Percentiles rank a stretch among this genome's conserved stretches.
These are phyloP conservation scores for Colletotrichum tofieldiae DNA, from an alignment of 2,329 filamentous ascomycete species.

Conservation along the genomic window DNA sequence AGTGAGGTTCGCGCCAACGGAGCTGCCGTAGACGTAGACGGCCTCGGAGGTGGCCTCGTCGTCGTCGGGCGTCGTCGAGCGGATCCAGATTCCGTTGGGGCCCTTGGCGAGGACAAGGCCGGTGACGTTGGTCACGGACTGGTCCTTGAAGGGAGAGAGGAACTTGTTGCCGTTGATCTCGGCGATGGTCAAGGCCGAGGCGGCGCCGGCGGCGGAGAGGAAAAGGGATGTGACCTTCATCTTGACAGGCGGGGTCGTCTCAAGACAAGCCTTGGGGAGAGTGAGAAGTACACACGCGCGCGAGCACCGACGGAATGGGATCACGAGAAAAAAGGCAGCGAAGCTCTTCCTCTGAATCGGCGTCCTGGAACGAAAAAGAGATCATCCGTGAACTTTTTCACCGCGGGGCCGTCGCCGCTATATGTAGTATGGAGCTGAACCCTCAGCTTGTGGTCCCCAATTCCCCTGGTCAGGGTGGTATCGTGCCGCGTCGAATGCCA, in stretches of 20 bases:
- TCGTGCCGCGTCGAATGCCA: slow-evolving; percentile 13
- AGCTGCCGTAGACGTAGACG: slow-evolving; percentile 74
- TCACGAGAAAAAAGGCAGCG: slow-evolving; percentile 5
- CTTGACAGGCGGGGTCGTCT: slow-evolving; percentile 32
- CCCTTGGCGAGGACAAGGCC: slow-evolving; percentile 77
- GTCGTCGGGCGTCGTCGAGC: slow-evolving; percentile 70
- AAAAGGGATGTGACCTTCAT: slow-evolving; percentile 53
- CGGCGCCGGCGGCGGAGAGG: slow-evolving; percentile 49
- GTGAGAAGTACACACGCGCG: not conserved
- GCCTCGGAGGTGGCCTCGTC: slow-evolving; percentile 74
- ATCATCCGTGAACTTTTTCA: not conserved
- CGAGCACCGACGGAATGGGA: slow-evolving; percentile 11
- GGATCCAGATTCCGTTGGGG: slow-evolving; percentile 75
- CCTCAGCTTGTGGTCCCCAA: not conserved
- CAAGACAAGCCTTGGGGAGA: not conserved
- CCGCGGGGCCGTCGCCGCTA: slow-evolving; percentile 6
- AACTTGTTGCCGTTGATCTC: slow-evolving; percentile 78
- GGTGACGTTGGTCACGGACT: slow-evolving; percentile 71
- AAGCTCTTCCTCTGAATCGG: slow-evolving; percentile 27
- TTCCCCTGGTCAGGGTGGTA: slow-evolving; percentile 19
- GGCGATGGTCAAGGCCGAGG: slow-evolving; percentile 64
- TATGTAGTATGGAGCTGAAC: slow-evolving; percentile 14
- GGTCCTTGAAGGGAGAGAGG: slow-evolving; percentile 72
- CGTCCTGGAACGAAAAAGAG: slow-evolving; percentile 31
- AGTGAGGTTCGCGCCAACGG: slow-evolving; percentile 65